phyloP scores from a whole-genome alignment of 1,139 yeast species.

The Zygosaccharomyces sapae region DNA sequence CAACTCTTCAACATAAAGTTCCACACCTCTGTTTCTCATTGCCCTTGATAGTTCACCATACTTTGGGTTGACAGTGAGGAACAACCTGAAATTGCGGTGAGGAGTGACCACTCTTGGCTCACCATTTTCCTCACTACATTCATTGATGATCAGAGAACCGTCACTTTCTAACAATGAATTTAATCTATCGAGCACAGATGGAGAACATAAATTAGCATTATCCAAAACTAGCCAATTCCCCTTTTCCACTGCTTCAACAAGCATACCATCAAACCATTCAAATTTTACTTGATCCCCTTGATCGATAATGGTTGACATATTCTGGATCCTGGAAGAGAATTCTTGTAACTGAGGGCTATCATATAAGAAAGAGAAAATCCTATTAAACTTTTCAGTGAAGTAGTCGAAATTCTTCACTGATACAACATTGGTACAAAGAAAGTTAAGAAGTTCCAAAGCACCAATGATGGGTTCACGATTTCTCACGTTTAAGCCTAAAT shows the following conservation, averaged over 20 bases:
- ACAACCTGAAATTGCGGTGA: conserved; percentile 80
- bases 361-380: conserved; percentile 30
- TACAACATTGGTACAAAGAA: conserved; percentile 29
- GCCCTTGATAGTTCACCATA: conserved; percentile 96
- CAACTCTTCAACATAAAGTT: conserved; percentile 60
- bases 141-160: conserved; percentile 82
- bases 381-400: conserved; percentile 38
- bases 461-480: conserved; percentile 24
- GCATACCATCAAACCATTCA: conserved; percentile 94
- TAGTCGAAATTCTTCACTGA: conserved; percentile 34
- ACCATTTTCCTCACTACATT: conserved; percentile 78
- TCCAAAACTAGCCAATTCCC: conserved; percentile 94
- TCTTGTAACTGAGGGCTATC: conserved; percentile 31
- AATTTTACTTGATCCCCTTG: conserved; percentile 52
- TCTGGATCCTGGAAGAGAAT: conserved; percentile 21
- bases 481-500: conserved; percentile 33
- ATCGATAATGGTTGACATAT: conserved; percentile 19
- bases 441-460: conserved; percentile 34
- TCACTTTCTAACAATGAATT: conserved; percentile 85
- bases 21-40: conserved; percentile 96
- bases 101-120: conserved; percentile 74
- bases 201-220: conserved; percentile 91
- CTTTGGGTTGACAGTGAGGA: conserved; percentile 84
- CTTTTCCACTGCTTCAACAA: conserved; percentile 84
- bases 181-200: conserved; percentile 89